Percentiles rank a stretch among this genome's conserved stretches.
These are phyloP conservation scores for Metarhizium humberi DNA, from an alignment of 2,329 filamentous ascomycete species.

Conservation along the genomic window DNA sequence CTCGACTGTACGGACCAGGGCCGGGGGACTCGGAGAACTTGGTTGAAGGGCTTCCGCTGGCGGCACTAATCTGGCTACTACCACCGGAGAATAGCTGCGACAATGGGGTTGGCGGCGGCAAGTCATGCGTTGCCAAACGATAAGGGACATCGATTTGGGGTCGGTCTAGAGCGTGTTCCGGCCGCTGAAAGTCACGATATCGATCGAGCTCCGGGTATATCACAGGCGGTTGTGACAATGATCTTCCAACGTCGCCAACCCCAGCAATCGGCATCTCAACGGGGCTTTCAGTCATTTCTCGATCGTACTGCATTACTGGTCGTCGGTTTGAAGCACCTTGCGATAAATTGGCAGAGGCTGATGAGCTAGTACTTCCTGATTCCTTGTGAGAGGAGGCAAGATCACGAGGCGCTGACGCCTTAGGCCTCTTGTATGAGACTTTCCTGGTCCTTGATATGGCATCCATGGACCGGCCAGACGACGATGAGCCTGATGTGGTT, in stretches of 20 bases:
- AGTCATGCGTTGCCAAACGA: constrained; percentile 51
- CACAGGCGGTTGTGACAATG: constrained; percentile 30
- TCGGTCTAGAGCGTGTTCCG: constrained; percentile 22
- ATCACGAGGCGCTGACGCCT: constrained; percentile 18
- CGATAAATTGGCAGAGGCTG: constrained; percentile 23
- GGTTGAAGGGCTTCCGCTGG: constrained; percentile 66
- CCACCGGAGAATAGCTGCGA: constrained; percentile 46
- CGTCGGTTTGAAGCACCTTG: constrained; percentile 26
- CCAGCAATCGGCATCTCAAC: constrained; percentile 33
- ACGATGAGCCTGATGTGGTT: constrained; percentile 23
- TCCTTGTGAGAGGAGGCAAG: constrained; percentile 29
- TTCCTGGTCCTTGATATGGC: constrained; percentile 22
- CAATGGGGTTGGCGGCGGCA: constrained; percentile 54
- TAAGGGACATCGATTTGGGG: constrained; percentile 39
- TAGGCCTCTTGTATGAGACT: not conserved
- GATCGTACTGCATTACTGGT: constrained; percentile 28
- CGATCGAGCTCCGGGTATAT: constrained; percentile 54
- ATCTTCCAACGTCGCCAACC: constrained; percentile 29
- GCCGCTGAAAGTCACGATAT: constrained; percentile 40
- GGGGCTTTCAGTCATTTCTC: constrained; percentile 32
- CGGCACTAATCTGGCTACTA: constrained; percentile 45
- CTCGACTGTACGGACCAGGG: constrained; percentile 62
- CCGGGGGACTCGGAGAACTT: constrained; percentile 64
- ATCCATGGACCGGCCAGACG: constrained; percentile 24
- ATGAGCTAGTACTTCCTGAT: constrained; percentile 30